Percentiles rank a stretch among this genome's conserved stretches.
phyloP scores from a whole-genome alignment of 225 moss, liverwort and hornwort species.

The Marchantia paleacea region DNA sequence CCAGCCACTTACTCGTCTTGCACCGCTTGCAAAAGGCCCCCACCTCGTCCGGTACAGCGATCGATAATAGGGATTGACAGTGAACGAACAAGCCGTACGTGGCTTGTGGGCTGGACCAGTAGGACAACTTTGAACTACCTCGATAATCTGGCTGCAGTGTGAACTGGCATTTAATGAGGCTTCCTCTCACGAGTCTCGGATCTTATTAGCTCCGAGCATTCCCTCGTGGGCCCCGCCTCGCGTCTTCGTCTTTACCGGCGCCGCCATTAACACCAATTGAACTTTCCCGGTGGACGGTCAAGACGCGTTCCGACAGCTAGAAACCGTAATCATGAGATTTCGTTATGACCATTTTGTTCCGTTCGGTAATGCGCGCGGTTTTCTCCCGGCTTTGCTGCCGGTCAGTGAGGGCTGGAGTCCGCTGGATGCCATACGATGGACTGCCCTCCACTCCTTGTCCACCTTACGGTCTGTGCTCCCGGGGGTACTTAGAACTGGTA shows the following conservation, averaged over 20 bases:
- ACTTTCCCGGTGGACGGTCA: background rate
- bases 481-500: no score
- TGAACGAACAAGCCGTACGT: background rate
- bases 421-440: no score
- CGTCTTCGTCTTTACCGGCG: background rate
- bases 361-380: background rate
- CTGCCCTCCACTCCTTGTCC: no score
- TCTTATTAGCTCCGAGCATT: background rate
- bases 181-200: background rate
- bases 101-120: background rate
- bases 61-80: background rate
- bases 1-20: background rate
- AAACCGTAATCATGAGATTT: background rate
- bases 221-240: background rate
- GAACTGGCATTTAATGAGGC: background rate
- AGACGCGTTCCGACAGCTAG: background rate
- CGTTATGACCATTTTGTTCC: background rate
- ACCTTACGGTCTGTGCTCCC: no score
- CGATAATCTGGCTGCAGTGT: background rate
- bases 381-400: no score
- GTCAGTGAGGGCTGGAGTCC: no score
- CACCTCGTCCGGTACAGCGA: no score
- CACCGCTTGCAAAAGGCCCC: background rate
- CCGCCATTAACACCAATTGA: background rate
- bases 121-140: background rate